These are phyloP conservation scores for Termitomyces sp. DNA, from an alignment of 768 basidiomycete genomes.

Conservation along the genomic window DNA sequence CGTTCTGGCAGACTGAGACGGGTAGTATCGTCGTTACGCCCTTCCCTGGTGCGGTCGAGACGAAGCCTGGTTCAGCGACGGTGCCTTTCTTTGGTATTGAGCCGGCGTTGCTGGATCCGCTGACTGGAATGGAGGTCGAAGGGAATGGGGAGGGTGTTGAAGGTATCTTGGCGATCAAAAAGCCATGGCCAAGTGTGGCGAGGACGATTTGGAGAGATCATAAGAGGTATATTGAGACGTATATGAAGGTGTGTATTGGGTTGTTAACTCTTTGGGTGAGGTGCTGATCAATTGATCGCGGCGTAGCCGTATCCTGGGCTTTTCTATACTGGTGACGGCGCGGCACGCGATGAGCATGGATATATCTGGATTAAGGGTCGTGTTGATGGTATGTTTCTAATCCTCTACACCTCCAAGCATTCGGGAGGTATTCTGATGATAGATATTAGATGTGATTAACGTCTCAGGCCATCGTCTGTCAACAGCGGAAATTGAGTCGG, in stretches of 20 bases:
- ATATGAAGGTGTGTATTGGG: conserved; percentile 36
- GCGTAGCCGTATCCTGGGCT: conserved; percentile 74
- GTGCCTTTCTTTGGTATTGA: conserved; percentile 98
- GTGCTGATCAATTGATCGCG: not conserved
- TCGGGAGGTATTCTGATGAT: not conserved
- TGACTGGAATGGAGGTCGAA: conserved; percentile 67
- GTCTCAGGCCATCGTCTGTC: conserved; percentile 96
- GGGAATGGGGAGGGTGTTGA: conserved; percentile 88
- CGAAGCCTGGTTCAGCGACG: conserved; percentile 95
- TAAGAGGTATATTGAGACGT: conserved; percentile 63
- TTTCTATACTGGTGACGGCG: conserved; percentile 98
- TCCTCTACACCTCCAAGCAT: not conserved
- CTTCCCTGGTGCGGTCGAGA: conserved; percentile 92
- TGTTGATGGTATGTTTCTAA: conserved; percentile 66
- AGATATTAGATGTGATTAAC: conserved; percentile 85
- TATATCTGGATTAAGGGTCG: conserved; percentile 99
- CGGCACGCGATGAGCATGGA: conserved; percentile 89
- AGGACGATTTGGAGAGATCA: conserved; percentile 92
- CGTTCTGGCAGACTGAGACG: conserved; percentile 98
- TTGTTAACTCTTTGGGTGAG: not conserved
- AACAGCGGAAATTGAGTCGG: conserved; percentile 97
- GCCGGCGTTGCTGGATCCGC: conserved; percentile 82
- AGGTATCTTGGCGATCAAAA: conserved; percentile 83
- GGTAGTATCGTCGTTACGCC: conserved; percentile 95
- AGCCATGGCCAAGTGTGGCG: conserved; percentile 95